Evolutionary conservation across 1,139 yeast genomes (phyloP).

Genomic region (Debaryomyces psychrophilus): DNA sequence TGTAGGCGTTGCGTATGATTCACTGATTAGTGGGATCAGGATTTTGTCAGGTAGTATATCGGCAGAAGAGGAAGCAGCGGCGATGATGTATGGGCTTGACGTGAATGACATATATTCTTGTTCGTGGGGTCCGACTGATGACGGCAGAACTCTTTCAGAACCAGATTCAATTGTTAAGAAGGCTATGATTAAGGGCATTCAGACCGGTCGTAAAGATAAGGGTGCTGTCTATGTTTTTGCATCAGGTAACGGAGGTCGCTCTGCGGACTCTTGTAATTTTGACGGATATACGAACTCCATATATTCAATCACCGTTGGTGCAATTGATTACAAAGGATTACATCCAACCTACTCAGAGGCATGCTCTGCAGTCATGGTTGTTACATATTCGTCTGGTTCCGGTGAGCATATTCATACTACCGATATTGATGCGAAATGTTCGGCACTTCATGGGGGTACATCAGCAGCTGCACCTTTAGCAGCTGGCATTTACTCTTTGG

Average conservation of each 20-base stretch:
- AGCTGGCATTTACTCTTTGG: slow-evolving; percentile 88
- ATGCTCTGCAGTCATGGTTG: slow-evolving; percentile 96
- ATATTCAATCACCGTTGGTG: slow-evolving; percentile 93
- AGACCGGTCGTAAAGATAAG: slow-evolving; percentile 76
- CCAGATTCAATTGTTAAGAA: slow-evolving; percentile 79
- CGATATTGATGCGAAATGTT: slow-evolving; percentile 74
- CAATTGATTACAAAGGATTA: slow-evolving; percentile 80
- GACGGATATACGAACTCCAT: slow-evolving; percentile 98
- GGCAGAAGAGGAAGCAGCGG: slow-evolving; percentile 87
- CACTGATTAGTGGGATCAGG: slow-evolving; percentile 88
- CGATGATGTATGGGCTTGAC: slow-evolving; percentile 78
- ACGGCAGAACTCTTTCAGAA: slow-evolving; percentile 82
- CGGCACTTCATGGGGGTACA: slow-evolving; percentile 88
- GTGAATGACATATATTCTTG: slow-evolving; percentile 92
- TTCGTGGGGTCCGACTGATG: slow-evolving; percentile 98
- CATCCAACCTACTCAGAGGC: slow-evolving; percentile 92
- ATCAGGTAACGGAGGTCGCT: slow-evolving; percentile 88
- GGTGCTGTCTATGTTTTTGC: slow-evolving; percentile 96
- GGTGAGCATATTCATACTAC: slow-evolving; percentile 92
- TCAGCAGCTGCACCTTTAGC: slow-evolving; percentile 99
- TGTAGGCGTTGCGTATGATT: slow-evolving; percentile 87
- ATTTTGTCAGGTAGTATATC: slow-evolving; percentile 81
- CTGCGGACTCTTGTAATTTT: slow-evolving; percentile 89
- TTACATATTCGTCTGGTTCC: slow-evolving; percentile 90
- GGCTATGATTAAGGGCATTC: slow-evolving; percentile 84